Conservation (phyloP, 1,284 basidiomycete species). For the Papiliotrema nemorosa region DNA sequence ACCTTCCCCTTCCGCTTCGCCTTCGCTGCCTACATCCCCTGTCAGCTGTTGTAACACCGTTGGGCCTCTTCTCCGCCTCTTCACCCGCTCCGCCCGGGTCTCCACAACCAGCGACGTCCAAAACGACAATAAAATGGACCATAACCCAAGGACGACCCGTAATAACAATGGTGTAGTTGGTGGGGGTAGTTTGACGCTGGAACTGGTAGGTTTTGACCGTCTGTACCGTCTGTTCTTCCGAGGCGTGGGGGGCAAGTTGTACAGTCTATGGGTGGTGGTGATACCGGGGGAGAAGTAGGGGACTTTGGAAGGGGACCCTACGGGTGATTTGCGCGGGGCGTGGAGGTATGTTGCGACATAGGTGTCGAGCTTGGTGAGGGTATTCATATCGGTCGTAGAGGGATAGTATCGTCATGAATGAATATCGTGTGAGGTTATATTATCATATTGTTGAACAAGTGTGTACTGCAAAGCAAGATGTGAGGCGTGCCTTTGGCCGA, state of each 20-base stretch:
- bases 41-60: slow-evolving; percentile 1
- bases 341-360: slow-evolving; percentile 21
- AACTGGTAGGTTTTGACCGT: slow-evolving; percentile 21
- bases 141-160: slow-evolving; percentile 38
- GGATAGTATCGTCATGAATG: no score
- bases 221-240: slow-evolving; percentile 4
- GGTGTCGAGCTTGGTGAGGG: slow-evolving; percentile 32
- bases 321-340: not conserved
- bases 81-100: slow-evolving; percentile 34
- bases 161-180: slow-evolving; percentile 40
- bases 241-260: slow-evolving; percentile 5
- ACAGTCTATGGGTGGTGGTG: slow-evolving; percentile 7
- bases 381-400: no score
- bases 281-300: not conserved
- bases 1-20: slow-evolving; percentile 12
- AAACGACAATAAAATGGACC: slow-evolving; percentile 42
- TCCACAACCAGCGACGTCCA: slow-evolving; percentile 45
- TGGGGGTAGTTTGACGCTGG: slow-evolving; percentile 39
- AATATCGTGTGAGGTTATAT: no score
- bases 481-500: no score
- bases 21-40: slow-evolving; percentile 8
- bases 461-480: no score
- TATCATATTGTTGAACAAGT: no score
- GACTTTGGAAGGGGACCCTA: not conserved
- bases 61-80: slow-evolving; percentile 4